These are phyloP conservation scores for Hyphodiscus sp. DNA, from an alignment of 2,329 filamentous ascomycete genomes.

Conservation along the genomic window DNA sequence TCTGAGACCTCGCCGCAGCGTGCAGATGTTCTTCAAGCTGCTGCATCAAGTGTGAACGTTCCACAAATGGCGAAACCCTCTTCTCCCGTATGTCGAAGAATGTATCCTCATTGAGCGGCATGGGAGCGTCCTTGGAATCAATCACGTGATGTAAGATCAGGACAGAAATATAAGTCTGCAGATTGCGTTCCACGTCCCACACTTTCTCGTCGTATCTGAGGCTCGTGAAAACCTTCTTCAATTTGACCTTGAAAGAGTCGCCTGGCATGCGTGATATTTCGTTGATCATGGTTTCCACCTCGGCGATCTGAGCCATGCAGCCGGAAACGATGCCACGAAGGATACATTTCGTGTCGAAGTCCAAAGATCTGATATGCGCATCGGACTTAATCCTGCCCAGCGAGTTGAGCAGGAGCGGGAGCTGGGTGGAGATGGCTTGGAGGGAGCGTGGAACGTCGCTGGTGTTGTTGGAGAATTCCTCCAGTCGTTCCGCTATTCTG, in stretches of 20 bases:
- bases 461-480: slow-evolving; percentile 6
- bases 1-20: slow-evolving; percentile 7
- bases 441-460: slow-evolving; percentile 10
- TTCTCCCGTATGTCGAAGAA: slow-evolving; percentile 17
- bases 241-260: slow-evolving; percentile 11
- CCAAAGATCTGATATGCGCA: slow-evolving; percentile 5
- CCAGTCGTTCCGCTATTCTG: slow-evolving; percentile 6
- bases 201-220: slow-evolving; percentile 17
- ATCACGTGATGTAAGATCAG: slow-evolving; percentile 18
- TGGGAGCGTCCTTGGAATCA: slow-evolving; percentile 8
- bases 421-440: slow-evolving; percentile 9
- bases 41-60: slow-evolving; percentile 5
- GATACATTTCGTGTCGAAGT: slow-evolving; percentile 19
- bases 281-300: slow-evolving; percentile 12
- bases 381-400: slow-evolving; percentile 8
- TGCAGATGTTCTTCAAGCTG: slow-evolving; percentile 7
- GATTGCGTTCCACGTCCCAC: slow-evolving; percentile 15
- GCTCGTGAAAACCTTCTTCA: slow-evolving; percentile 16
- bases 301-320: slow-evolving; percentile 5
- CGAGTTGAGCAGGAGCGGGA: slow-evolving; percentile 12
- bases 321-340: slow-evolving; percentile 13
- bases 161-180: slow-evolving; percentile 18
- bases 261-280: slow-evolving; percentile 8
- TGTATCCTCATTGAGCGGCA: slow-evolving; percentile 2
- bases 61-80: slow-evolving; percentile 6